Evolutionary conservation across 2,329 filamentous ascomycete species (phyloP).

Genomic region (Gremmenia infestans): DNA sequence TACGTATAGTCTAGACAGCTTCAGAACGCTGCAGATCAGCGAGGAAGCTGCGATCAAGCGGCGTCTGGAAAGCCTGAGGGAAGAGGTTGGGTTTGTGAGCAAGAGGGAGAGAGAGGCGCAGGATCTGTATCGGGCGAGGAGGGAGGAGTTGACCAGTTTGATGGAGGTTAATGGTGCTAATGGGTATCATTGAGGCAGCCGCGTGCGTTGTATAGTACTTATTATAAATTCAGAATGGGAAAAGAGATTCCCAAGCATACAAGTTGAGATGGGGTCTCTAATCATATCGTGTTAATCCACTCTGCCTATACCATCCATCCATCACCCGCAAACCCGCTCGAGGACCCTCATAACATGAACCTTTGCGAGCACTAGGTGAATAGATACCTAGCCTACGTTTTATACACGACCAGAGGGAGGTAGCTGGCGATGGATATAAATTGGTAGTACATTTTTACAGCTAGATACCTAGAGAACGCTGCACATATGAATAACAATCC

Average conservation of each 20-base stretch:
- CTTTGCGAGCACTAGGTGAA: no score
- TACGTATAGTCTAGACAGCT: conserved; percentile 64
- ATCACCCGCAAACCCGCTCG: no score
- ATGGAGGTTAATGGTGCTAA: conserved; percentile 27
- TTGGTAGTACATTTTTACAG: conserved; percentile 11
- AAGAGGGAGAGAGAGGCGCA: conserved; percentile 85
- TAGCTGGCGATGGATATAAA: neutral
- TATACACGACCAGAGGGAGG: no score
- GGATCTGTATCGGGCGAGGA: conserved; percentile 71
- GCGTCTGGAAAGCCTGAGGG: conserved; percentile 68
- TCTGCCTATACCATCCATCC: no score
- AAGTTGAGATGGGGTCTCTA: no score
- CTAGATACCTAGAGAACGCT: conserved; percentile 9
- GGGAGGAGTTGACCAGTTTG: conserved; percentile 70
- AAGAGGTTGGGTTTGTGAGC: conserved; percentile 78
- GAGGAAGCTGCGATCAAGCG: conserved; percentile 73
- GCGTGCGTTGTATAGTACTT: conserved; percentile 6
- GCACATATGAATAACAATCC: neutral
- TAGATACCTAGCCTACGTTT: no score
- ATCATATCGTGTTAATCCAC: no score
- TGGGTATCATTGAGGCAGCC: conserved; percentile 20
- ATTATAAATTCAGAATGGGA: neutral
- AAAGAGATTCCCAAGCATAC: neutral
- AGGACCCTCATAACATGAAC: no score
- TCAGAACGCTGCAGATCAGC: conserved; percentile 68